Base-by-base conservation (phyloP, 768 basidiomycete species). In the Suillus occidentalis region DNA sequence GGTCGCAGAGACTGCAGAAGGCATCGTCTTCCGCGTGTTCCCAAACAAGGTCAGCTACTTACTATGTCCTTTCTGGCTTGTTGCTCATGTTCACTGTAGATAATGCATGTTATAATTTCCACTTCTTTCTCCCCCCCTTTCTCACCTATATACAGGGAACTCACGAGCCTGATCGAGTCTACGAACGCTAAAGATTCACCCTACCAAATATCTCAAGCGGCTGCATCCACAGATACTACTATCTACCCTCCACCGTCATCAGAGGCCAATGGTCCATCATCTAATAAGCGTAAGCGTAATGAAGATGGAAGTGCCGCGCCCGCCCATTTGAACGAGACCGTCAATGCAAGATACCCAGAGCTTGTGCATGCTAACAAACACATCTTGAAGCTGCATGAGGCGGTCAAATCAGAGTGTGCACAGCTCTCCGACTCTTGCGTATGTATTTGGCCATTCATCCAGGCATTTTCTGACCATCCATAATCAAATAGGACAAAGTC, bases 381-480 rank as follows among this genome's bases (percentile, higher is more conserved):
- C 66, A 64, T 77, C 63, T 72, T 74, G 59, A 78, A 78, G 61
- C 74, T 91, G 20, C 85, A 90, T 68, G 80, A 79, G 57, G 76
- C 75, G 3, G 68, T 92, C 47, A 92, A 91, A 74, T 79, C 75
- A 55, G 89, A 93, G 74, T 91, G 87, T 63, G 83, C 87, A 68
- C 79, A 85, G 42, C 71, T 94, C 39, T 83, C 85, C 3, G 78
- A 82, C 16, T 78, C 85, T 68, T 84, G 84, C 68, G 88, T 89
- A 63, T 67, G 86, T 76, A 55, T 14, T 52, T 53, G 34, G 55
- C 18, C 53, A 20, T 22, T 45, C 59, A 31, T 37, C 42, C 45
- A 31, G 43, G 6, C n/a, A 65, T 34, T 59, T 18, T 0, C 37
- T 22, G 56, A 42, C 57, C 28, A 50, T 28, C 58, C 71, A 25